Conservation (phyloP, 352 stramenopile genomes). For the Globisporangium echinulatum region DNA sequence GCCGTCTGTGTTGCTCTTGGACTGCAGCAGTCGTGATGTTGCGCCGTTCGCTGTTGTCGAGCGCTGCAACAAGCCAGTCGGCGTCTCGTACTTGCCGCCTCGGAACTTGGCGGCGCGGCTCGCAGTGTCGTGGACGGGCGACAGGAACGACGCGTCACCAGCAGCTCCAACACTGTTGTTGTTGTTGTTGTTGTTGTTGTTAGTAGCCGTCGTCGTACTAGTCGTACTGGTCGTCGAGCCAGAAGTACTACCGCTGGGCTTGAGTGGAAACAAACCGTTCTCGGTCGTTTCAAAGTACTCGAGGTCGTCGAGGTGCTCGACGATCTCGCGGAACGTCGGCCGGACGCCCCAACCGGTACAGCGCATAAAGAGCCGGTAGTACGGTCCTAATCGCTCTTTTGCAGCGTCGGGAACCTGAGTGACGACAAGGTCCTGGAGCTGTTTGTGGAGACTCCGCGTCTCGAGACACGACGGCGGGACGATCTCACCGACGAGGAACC, state of each 20-base stretch:
- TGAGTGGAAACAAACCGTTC: conserved; percentile 72
- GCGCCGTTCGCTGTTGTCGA: conserved; percentile 16
- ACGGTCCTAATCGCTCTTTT: conserved; percentile 52
- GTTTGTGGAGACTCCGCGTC: conserved; percentile 67
- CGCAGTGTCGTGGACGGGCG: conserved; percentile 30
- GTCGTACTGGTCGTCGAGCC: not conserved
- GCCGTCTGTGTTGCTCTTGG: conserved; percentile 40
- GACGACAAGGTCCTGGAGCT: conserved; percentile 70
- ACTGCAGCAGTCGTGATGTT: conserved; percentile 27
- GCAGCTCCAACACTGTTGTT: too few species aligned
- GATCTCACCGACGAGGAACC: conserved; percentile 73
- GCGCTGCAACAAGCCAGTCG: conserved; percentile 23
- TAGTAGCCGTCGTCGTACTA: not conserved
- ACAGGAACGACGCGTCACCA: conserved; percentile 41
- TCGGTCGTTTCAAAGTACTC: conserved; percentile 74
- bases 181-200: too few species aligned
- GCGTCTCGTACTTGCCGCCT: conserved; percentile 41
- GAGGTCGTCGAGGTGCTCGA: conserved; percentile 70
- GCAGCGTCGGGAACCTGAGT: conserved; percentile 48
- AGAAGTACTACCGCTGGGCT: conserved; percentile 24
- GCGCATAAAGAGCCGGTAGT: conserved; percentile 63
- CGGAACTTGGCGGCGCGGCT: not conserved
- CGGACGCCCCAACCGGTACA: conserved; percentile 75
- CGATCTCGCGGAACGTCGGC: conserved; percentile 73
- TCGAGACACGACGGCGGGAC: conserved; percentile 65